Percentiles rank a stretch among this genome's conserved stretches.
phyloP scores from a whole-genome alignment of 23 red algal species.

The Agarophyton chilense region DNA sequence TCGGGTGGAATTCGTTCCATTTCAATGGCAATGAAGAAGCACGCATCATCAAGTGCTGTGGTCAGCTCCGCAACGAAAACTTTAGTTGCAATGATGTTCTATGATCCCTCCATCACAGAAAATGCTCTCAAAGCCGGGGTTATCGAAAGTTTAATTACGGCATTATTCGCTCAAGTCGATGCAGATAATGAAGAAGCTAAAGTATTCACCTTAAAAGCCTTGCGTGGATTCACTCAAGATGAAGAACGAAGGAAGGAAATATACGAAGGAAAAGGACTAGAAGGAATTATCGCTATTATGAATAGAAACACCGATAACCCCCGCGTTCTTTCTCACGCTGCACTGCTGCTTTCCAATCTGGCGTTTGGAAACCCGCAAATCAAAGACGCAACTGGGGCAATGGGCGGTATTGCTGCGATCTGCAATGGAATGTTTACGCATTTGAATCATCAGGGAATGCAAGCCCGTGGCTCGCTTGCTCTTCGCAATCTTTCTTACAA shows the following conservation, averaged over 20 bases:
- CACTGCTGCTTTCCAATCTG: conserved; percentile 70
- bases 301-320: not conserved
- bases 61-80: conserved; percentile 30
- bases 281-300: conserved; percentile 52
- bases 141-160: conserved; percentile 36
- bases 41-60: conserved; percentile 32
- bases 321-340: conserved; percentile 46
- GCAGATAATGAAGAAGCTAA: conserved; percentile 45
- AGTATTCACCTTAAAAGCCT: conserved; percentile 54
- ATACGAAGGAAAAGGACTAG: conserved; percentile 44
- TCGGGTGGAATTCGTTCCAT: conserved; percentile 69
- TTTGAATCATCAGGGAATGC: conserved; percentile 54
- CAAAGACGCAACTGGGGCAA: conserved; percentile 54
- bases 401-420: conserved; percentile 70
- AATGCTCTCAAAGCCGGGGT: conserved; percentile 36
- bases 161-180: conserved; percentile 22
- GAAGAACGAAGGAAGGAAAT: conserved; percentile 58
- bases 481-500: conserved; percentile 66
- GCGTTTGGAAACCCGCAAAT: conserved; percentile 61
- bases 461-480: conserved; percentile 72
- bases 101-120: conserved; percentile 18
- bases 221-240: conserved; percentile 64
- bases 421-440: conserved; percentile 58
- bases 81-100: conserved; percentile 32
- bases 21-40: conserved; percentile 48